phyloP scores from a whole-genome alignment of 2,329 filamentous ascomycete species.

The Trichoderma semiorbis region DNA sequence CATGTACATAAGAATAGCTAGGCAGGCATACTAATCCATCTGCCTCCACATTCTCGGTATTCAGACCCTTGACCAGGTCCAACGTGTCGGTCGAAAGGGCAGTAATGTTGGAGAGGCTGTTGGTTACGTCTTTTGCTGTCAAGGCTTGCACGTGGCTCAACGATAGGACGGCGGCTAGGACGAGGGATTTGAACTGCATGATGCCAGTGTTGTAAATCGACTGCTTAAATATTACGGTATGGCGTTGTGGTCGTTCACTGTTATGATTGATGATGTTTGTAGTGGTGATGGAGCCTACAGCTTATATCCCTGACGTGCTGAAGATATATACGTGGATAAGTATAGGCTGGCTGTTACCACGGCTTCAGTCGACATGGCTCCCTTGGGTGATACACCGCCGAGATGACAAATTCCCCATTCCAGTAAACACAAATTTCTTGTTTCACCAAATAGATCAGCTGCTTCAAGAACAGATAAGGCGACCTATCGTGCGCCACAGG shows the following conservation, averaged over 20 bases:
- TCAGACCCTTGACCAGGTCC: neutral
- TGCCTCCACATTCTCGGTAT: neutral
- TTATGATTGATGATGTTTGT: neutral
- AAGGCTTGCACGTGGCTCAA: neutral
- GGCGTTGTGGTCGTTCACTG: neutral
- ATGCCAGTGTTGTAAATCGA: neutral
- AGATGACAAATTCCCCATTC: neutral
- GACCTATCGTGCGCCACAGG: neutral
- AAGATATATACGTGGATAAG: neutral
- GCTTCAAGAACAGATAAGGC: neutral
- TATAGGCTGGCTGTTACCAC: too few species aligned
- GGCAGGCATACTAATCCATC: neutral
- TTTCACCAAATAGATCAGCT: neutral
- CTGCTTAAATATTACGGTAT: neutral
- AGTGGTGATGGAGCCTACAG: neutral
- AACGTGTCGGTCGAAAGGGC: neutral
- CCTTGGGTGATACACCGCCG: neutral
- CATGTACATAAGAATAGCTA: neutral
- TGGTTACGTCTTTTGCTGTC: neutral
- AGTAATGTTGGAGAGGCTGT: neutral
- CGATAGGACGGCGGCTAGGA: neutral
- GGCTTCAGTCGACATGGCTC: neutral
- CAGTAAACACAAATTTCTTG: neutral
- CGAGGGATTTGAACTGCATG: constrained; percentile 3
- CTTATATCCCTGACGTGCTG: neutral